Percentiles rank a stretch among this genome's conserved stretches.
Evolutionary conservation across 2,329 filamentous ascomycete genomes (phyloP).

Genomic region (Rachicladosporium sp.): DNA sequence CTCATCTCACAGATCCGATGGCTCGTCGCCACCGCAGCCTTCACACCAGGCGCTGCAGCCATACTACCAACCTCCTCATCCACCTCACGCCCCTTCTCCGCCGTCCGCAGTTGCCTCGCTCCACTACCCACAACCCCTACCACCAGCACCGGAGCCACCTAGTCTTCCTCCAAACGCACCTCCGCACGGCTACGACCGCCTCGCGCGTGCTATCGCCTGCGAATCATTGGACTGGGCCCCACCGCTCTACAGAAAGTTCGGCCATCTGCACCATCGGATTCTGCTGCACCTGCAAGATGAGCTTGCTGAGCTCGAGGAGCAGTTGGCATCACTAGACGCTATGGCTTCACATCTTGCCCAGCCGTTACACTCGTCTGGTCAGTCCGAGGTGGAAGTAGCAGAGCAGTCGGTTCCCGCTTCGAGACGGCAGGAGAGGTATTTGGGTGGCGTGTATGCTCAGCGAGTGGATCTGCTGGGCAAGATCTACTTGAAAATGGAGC

Average conservation of each 20-base stretch:
- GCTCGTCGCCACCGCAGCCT: too few species aligned
- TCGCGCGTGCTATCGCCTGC: conserved; percentile 31
- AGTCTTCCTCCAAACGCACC: conserved; percentile 16
- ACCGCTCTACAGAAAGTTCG: conserved; percentile 74
- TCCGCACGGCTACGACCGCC: conserved; percentile 46
- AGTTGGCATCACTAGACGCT: conserved; percentile 56
- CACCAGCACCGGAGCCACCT: conserved; percentile 20
- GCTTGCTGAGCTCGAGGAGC: conserved; percentile 66
- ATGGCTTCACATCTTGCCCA: background rate
- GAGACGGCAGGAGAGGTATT: too few species aligned
- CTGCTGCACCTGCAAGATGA: conserved; percentile 79
- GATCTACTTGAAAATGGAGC: conserved; percentile 53
- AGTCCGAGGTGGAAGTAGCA: conserved; percentile 39
- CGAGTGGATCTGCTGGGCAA: conserved; percentile 49
- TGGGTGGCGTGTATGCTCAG: conserved; percentile 27
- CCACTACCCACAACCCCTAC: conserved; percentile 6
- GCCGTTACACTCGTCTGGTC: conserved; percentile 43
- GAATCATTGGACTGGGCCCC: conserved; percentile 6
- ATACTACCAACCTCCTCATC: too few species aligned
- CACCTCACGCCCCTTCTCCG: too few species aligned
- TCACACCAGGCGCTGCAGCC: too few species aligned
- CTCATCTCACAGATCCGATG: too few species aligned
- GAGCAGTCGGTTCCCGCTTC: too few species aligned
- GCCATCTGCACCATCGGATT: conserved; percentile 67
- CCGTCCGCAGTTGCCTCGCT: too few species aligned